Evolutionary conservation across 2,329 filamentous ascomycete species (phyloP), one percentile per base, ranked within the genome.

Genomic region (Raffaelea albimanens): DNA sequence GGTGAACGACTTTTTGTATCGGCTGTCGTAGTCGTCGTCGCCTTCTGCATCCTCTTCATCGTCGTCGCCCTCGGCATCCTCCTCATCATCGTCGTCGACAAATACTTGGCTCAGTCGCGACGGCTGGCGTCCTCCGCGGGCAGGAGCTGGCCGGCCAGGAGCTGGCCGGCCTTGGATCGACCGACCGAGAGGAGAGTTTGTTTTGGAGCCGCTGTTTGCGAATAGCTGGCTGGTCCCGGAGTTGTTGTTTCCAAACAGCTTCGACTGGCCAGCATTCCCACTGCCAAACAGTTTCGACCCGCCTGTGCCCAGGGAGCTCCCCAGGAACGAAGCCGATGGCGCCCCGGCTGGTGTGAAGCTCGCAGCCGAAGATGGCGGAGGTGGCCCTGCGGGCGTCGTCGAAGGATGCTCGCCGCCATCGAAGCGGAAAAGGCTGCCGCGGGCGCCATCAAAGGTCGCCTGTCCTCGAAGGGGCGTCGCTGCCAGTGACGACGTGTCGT

Each of bases 271-370:
- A n/a, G n/a, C n/a, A n/a, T n/a, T n/a, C n/a, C n/a, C n/a, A n/a
- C n/a, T n/a, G n/a, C n/a, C n/a, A n/a, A n/a, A n/a, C n/a, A n/a
- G n/a, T n/a, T n/a, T n/a, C n/a, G n/a, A n/a, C n/a, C n/a, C n/a
- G n/a, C n/a, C n/a, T n/a, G 59, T 51, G 43, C 58, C 68, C 46
- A 77, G 68, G 34, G 75, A 78, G 61, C 74, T 77, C 48, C 74
- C 71, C 34, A 79, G 61, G 55, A 68, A 78, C 13, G 72, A 73
- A 25, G 68, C 72, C 20, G 76, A 74, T 1, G 76, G 76, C 16
- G 75, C 74, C 48, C 77, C 77, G 16, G 68, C 67, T 2, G 76
- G 75, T 1, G 75, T 78, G 61, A 78, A 78, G 40, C 73, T 76
- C 4, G 69, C 69, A 9, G 68, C 67, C 8, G 73, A 73, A 23